Evolutionary conservation across 345 rosid genomes (phyloP).

Genomic region (Eucalyptus camaldulensis): DNA sequence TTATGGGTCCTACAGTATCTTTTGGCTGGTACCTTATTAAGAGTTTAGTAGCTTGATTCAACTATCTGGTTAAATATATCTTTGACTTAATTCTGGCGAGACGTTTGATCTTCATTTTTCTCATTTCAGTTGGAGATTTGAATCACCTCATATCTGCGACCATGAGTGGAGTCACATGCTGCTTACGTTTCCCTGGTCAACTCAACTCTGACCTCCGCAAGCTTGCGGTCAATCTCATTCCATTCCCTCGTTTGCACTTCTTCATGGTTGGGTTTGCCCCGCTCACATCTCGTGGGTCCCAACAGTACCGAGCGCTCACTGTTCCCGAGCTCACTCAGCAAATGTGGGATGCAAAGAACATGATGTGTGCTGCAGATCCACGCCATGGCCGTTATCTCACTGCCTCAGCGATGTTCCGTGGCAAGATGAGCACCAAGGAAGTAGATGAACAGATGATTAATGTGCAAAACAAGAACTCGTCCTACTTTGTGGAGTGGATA

Average conservation of each 20-base stretch:
- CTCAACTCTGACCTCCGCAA: slow-evolving; percentile 68
- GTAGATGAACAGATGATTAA: slow-evolving; percentile 66
- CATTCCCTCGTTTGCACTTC: slow-evolving; percentile 71
- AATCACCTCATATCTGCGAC: slow-evolving; percentile 71
- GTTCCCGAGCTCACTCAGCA: slow-evolving; percentile 65
- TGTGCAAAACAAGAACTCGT: slow-evolving; percentile 72
- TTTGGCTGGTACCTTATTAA: neutral
- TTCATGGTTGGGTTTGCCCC: slow-evolving; percentile 77
- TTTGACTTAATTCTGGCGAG: neutral
- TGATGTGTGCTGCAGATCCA: slow-evolving; percentile 47
- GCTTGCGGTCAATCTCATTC: slow-evolving; percentile 65
- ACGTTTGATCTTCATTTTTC: neutral
- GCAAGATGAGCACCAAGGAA: slow-evolving; percentile 57
- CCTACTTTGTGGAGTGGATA: slow-evolving; percentile 75
- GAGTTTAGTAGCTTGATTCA: neutral
- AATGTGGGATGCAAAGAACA: slow-evolving; percentile 44
- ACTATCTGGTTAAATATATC: neutral
- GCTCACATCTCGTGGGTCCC: slow-evolving; percentile 66
- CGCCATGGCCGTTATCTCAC: slow-evolving; percentile 45
- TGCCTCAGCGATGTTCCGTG: slow-evolving; percentile 74
- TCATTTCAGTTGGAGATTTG: slow-evolving; percentile 46
- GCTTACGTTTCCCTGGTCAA: slow-evolving; percentile 70
- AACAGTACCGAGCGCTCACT: slow-evolving; percentile 60
- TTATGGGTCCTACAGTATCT: neutral
- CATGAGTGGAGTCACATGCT: slow-evolving; percentile 77